These are phyloP conservation scores for Prinsepia uniflora DNA, from an alignment of 306 rosid genomes.

Conservation along the genomic window DNA sequence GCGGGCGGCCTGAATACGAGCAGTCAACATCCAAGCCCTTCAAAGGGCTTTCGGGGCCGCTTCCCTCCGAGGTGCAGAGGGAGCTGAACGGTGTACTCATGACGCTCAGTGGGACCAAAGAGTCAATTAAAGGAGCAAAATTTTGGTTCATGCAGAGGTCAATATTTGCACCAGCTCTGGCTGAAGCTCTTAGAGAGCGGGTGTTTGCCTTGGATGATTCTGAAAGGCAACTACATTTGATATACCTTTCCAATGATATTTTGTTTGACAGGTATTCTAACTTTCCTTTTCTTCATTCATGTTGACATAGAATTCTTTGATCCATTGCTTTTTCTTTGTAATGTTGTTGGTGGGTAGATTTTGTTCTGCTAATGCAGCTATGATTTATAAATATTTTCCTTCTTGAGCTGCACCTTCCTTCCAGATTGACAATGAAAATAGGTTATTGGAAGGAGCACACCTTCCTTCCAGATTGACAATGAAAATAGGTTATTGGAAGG, in stretches of 20 bases:
- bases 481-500: background rate
- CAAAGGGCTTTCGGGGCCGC: conserved; percentile 78
- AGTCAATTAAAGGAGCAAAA: conserved; percentile 86
- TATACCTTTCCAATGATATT: conserved; percentile 88
- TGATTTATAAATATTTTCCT: background rate
- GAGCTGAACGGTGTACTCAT: conserved; percentile 69
- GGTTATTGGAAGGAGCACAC: background rate
- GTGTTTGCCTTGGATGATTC: conserved; percentile 72
- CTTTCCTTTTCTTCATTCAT: background rate
- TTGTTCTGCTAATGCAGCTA: background rate
- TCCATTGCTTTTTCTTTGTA: background rate
- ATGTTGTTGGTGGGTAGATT: background rate
- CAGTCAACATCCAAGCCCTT: conserved; percentile 71
- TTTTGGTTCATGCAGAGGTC: conserved; percentile 98
- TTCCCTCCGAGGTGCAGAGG: conserved; percentile 79
- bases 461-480: too few relatives aligned
- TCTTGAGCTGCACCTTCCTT: background rate
- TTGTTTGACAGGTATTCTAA: conserved; percentile 74
- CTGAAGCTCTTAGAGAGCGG: conserved; percentile 82
- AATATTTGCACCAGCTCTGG: conserved; percentile 87
- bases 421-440: background rate
- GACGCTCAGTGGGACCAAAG: conserved; percentile 82
- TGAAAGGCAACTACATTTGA: conserved; percentile 88
- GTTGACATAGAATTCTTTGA: background rate
- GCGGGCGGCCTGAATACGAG: conserved; percentile 74